Evolutionary conservation across 352 stramenopile species (phyloP), one percentile per base, ranked within the genome.

Genomic region (Saprolegnia parasitica): DNA sequence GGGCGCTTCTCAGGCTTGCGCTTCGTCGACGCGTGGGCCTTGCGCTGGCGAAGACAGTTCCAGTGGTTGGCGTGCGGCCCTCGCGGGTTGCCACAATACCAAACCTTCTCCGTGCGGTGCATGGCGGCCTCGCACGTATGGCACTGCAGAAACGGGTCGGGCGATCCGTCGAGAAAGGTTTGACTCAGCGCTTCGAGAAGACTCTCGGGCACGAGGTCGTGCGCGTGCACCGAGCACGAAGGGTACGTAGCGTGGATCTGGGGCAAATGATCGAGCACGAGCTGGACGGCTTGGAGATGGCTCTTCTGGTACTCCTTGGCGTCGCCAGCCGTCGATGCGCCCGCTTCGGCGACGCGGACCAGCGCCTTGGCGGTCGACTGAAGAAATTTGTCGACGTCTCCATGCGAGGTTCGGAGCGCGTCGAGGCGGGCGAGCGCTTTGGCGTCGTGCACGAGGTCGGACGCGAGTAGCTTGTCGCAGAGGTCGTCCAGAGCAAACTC

Each of bases 271-370:
- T 80, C 79, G 26, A 91, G 68, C 37, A 91, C 83, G 67, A 89
- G 76, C 58, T 90, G 81, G 1, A 93, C 73, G 24, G 79, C 78
- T 50, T 91, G 86, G 13, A 91, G 58, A 26, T 89, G 79, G n/a
- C 80, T 83, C 23, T 83, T 72, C 39, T 76, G 80, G 68, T 83
- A 87, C 49, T 75, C 74, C n/a, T 79, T 78, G 16, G 80, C 80
- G 10, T 84, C 74, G 26, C 35, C 78, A 64, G 88, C 88, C 40
- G 77, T 81, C 15, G 40, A 58, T 35, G 76, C 73, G 24, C 87
- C 56, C 0, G 80, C 80, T 54, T 88, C 83, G 49, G 85, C 71
- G 67, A 83, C 71, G 1, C 81, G 72, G 42, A 87, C 78, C 15
- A 90, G 72, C 49, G 84, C 60, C 0, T 62, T 62, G 23, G 76